Evolutionary conservation across 2,329 filamentous ascomycete species (phyloP).

Genomic region (Aspergillus tubingensis): DNA sequence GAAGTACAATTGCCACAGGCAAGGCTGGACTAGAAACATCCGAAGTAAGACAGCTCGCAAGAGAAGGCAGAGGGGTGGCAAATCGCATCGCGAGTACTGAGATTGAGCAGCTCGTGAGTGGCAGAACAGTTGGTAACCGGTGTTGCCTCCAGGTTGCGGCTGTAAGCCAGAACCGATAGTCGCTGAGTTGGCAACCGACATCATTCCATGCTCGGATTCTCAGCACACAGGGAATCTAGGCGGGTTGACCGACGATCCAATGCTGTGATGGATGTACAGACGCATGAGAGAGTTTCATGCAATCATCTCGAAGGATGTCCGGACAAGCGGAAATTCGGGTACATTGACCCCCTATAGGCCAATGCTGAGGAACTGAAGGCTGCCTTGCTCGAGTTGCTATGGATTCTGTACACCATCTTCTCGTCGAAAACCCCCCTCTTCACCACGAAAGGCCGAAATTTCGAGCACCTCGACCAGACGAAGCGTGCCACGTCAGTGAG

Average conservation of each 20-base stretch:
- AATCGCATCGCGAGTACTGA: conserved; percentile 28
- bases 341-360: conserved; percentile 15
- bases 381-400: conserved; percentile 16
- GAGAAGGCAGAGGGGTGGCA: conserved; percentile 31
- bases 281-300: conserved; percentile 13
- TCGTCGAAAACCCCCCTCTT: conserved; percentile 26
- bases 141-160: conserved; percentile 20
- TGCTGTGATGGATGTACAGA: conserved; percentile 20
- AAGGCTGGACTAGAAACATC: conserved; percentile 22
- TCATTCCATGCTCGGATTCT: conserved; percentile 23
- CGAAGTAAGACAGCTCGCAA: conserved; percentile 28
- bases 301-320: conserved; percentile 15
- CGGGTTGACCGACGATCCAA: conserved; percentile 26
- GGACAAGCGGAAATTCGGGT: conserved; percentile 21
- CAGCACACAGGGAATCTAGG: conserved; percentile 21
- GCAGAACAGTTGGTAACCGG: conserved; percentile 18
- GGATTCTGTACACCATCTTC: conserved; percentile 22
- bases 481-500: conserved; percentile 45
- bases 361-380: conserved; percentile 14
- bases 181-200: conserved; percentile 35
- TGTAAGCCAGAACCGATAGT: conserved; percentile 24
- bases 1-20: conserved; percentile 27
- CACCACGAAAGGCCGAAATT: conserved; percentile 29
- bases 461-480: conserved; percentile 34
- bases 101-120: conserved; percentile 23